A percentile compares a stretch with the other conserved stretches of the same genome.
phyloP scores from a whole-genome alignment of 495 filamentous ascomycete genomes.

The Entonaema liquescens region DNA sequence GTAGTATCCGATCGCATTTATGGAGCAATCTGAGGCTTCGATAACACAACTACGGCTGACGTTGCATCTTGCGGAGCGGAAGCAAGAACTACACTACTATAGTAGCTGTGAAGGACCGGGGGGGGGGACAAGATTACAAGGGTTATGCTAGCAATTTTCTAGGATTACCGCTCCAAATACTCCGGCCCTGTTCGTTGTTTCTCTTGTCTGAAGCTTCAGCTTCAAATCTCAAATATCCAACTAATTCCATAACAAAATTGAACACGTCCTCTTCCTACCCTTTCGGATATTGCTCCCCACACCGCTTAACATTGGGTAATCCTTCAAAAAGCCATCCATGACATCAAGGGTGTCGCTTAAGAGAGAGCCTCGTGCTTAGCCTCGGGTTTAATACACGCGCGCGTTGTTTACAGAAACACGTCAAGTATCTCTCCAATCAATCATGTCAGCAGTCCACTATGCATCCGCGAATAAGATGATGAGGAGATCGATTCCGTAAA shows the following conservation, averaged over 20 bases:
- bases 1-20: background rate
- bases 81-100: conserved; percentile 18
- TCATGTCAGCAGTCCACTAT: background rate
- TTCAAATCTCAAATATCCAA: conserved; percentile 18
- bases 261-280: conserved; percentile 28
- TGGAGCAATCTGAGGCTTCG: conserved; percentile 17
- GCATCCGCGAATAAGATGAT: conserved; percentile 18
- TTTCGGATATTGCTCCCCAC: conserved; percentile 26
- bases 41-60: conserved; percentile 19
- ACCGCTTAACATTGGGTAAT: conserved; percentile 11
- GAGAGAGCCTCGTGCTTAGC: background rate
- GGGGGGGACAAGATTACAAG: conserved; percentile 16
- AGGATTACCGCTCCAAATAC: conserved; percentile 36
- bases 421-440: background rate
- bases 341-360: conserved; percentile 14
- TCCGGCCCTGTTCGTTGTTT: conserved; percentile 31
- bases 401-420: conserved; percentile 11
- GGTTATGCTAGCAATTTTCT: conserved; percentile 12
- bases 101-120: background rate
- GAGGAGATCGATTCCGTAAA: conserved; percentile 24
- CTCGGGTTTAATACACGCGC: conserved; percentile 13
- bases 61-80: conserved; percentile 23
- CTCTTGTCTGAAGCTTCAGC: background rate
- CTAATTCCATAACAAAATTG: conserved; percentile 11
- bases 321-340: conserved; percentile 12